These are phyloP conservation scores for Tuber borchii DNA, from an alignment of 495 filamentous ascomycete genomes.

Conservation along the genomic window DNA sequence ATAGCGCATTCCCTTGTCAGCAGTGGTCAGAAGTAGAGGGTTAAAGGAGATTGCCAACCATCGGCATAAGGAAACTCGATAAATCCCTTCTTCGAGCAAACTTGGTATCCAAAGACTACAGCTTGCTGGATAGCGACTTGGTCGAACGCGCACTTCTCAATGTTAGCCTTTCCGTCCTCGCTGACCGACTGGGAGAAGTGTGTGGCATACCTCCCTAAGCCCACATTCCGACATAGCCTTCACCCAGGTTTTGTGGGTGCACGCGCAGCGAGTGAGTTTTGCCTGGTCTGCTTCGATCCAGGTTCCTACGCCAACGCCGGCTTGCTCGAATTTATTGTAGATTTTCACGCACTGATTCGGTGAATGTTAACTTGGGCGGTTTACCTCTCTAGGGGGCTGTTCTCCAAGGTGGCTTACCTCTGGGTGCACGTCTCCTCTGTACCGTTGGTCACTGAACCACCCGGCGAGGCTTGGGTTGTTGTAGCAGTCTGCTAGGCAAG, in stretches of 20 bases:
- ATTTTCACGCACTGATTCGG: constrained; percentile 13
- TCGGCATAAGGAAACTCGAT: constrained; percentile 14
- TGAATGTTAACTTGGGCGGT: background rate
- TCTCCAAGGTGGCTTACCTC: background rate
- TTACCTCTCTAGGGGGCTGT: background rate
- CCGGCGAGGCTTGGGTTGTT: constrained; percentile 7
- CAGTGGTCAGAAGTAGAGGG: background rate
- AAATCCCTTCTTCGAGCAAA: constrained; percentile 21
- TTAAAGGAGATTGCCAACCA: background rate
- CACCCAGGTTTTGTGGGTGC: constrained; percentile 12
- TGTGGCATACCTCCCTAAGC: background rate
- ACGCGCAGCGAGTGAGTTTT: constrained; percentile 13
- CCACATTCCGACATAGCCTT: constrained; percentile 20
- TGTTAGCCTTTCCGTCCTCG: background rate
- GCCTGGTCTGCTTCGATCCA: constrained; percentile 13
- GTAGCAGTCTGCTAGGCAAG: constrained; percentile 16
- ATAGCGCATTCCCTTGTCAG: background rate
- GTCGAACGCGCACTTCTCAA: background rate
- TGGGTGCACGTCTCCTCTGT: constrained; percentile 11
- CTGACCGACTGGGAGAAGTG: background rate
- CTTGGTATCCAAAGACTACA: constrained; percentile 12
- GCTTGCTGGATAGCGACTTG: constrained; percentile 2
- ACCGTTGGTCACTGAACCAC: constrained; percentile 8
- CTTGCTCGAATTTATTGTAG: constrained; percentile 5
- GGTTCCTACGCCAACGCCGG: background rate